These are phyloP conservation scores for Echinosophora koreensis DNA, from an alignment of 306 rosid genomes.

Conservation along the genomic window DNA sequence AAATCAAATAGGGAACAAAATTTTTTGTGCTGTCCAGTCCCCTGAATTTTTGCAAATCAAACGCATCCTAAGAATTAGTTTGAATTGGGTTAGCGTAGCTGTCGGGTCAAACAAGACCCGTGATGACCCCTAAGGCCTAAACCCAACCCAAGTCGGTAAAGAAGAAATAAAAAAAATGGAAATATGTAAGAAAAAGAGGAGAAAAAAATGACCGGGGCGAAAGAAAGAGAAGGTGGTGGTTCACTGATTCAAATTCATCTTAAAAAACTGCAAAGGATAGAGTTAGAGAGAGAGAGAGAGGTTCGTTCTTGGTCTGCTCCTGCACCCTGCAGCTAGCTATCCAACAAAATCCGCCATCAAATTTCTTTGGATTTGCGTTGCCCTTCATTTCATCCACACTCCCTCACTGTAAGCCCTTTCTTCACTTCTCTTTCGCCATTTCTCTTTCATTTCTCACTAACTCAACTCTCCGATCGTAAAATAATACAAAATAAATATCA, in stretches of 20 bases:
- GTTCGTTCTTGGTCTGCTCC: not conserved
- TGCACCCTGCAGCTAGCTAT: not conserved
- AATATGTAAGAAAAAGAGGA: too few species aligned
- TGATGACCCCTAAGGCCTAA: too few species aligned
- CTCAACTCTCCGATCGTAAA: not conserved
- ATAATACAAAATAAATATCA: not conserved
- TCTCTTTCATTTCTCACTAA: slow-evolving; percentile 46
- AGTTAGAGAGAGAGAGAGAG: not conserved
- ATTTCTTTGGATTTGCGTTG: slow-evolving; percentile 49
- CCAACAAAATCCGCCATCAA: slow-evolving; percentile 24
- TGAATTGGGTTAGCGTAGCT: too few species aligned
- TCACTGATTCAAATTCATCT: slow-evolving; percentile 18
- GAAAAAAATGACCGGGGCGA: slow-evolving; percentile 31
- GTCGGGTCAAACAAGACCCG: too few species aligned
- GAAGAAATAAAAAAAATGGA: too few species aligned
- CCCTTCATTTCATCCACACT: not conserved
- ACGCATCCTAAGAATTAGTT: too few species aligned
- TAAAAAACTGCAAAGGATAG: slow-evolving; percentile 10
- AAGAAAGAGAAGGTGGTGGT: slow-evolving; percentile 14
- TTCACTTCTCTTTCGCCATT: slow-evolving; percentile 10
- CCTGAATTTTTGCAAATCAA: too few species aligned
- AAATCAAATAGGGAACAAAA: too few species aligned
- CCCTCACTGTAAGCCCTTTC: slow-evolving; percentile 52
- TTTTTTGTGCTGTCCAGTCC: too few species aligned
- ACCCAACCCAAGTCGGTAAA: too few species aligned